Percentiles rank a stretch among this genome's conserved stretches.
Conservation (phyloP, 2,329 filamentous ascomycete genomes). For the Ceratocystis papillata region DNA sequence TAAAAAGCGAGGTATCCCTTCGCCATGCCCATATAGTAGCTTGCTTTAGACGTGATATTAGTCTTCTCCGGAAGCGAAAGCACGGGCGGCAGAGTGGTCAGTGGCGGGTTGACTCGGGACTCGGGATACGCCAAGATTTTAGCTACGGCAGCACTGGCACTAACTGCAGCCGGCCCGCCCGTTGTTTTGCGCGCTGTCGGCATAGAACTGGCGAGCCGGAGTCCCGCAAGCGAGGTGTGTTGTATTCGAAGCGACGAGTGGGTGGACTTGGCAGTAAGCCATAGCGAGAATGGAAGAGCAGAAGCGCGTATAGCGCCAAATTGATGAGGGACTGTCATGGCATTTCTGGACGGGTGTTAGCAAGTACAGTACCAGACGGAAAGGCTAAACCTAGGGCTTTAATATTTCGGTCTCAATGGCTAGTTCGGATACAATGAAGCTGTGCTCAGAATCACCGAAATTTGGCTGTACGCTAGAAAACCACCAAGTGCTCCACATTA, state of each 20-base stretch:
- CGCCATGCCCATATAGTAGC: conserved; percentile 52
- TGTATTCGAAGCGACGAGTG: background rate
- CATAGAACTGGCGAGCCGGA: conserved; percentile 13
- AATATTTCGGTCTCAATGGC: too few species aligned
- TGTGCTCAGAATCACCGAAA: background rate
- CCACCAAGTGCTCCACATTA: background rate
- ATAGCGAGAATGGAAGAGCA: background rate
- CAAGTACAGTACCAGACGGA: background rate
- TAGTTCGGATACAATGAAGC: background rate
- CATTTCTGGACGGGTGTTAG: background rate
- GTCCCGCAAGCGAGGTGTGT: background rate
- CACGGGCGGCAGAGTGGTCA: conserved; percentile 59
- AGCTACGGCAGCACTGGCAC: background rate
- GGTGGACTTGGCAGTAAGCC: background rate
- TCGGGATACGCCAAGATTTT: conserved; percentile 14
- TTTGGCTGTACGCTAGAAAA: background rate
- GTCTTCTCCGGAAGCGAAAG: conserved; percentile 49
- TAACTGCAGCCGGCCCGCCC: background rate
- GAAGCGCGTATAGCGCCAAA: conserved; percentile 7
- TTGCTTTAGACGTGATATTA: conserved; percentile 35
- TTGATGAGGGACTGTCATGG: conserved; percentile 1
- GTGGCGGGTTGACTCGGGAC: conserved; percentile 54
- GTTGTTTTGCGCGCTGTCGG: background rate
- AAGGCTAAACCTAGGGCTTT: background rate
- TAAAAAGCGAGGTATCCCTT: conserved; percentile 77